Percentiles rank a stretch among this genome's conserved stretches.
phyloP scores from a whole-genome alignment of 116 monocot genomes.

The Phalaenopsis hybrid region DNA sequence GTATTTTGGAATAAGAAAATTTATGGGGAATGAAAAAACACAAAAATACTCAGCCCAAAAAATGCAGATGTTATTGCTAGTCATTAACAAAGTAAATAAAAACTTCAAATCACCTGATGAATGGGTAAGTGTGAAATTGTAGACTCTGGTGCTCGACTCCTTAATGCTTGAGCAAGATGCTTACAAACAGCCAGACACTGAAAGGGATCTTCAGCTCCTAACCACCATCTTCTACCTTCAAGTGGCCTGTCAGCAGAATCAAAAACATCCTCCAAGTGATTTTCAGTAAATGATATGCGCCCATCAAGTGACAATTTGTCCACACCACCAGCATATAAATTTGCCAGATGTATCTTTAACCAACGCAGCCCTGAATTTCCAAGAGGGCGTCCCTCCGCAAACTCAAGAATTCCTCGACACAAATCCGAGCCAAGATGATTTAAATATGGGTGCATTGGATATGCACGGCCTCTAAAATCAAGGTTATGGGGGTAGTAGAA shows the following conservation, averaged over 20 bases:
- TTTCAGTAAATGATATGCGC: constrained; percentile 42
- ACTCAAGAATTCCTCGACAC: constrained; percentile 49
- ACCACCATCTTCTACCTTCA: constrained; percentile 55
- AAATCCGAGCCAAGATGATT: constrained; percentile 55
- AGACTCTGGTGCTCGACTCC: constrained; percentile 38
- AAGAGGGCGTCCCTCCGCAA: constrained; percentile 43
- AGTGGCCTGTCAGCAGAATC: constrained; percentile 54
- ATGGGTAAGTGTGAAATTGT: constrained; percentile 45
- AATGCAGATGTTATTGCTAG: neutral
- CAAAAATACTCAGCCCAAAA: neutral
- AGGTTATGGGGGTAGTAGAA: constrained; percentile 60
- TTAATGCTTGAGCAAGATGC: constrained; percentile 47
- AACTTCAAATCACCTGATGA: constrained; percentile 34
- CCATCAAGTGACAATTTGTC: constrained; percentile 53
- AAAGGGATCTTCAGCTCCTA: constrained; percentile 54
- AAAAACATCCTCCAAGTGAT: constrained; percentile 50
- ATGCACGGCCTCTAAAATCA: constrained; percentile 58
- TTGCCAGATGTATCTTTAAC: constrained; percentile 58
- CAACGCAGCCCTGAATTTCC: constrained; percentile 39
- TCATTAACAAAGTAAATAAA: neutral
- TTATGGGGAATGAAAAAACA: neutral
- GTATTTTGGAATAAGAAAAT: neutral
- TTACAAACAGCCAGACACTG: constrained; percentile 59
- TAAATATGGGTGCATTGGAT: constrained; percentile 58
- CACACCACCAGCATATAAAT: constrained; percentile 56